phyloP scores from a whole-genome alignment of 768 basidiomycete species.

The Leccinum boreale region DNA sequence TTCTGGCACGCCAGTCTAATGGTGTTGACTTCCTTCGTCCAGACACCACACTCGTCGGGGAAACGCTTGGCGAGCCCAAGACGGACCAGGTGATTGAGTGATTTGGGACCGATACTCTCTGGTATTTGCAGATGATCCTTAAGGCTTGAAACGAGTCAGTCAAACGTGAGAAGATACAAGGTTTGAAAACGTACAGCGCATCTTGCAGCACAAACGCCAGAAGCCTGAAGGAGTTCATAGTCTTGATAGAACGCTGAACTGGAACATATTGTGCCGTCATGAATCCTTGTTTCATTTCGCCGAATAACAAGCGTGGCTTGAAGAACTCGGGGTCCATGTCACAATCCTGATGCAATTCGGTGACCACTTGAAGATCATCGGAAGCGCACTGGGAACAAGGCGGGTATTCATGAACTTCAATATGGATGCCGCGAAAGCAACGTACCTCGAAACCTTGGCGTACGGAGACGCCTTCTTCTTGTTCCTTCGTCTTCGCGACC shows the following conservation, averaged over 20 bases:
- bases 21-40: constrained; percentile 17
- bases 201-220: constrained; percentile 20
- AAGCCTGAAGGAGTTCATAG: constrained; percentile 3
- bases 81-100: constrained; percentile 28
- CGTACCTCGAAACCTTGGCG: constrained; percentile 47
- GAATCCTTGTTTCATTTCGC: constrained; percentile 44
- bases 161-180: neutral
- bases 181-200: constrained; percentile 18
- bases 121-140: constrained; percentile 27
- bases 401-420: neutral
- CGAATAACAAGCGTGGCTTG: constrained; percentile 34
- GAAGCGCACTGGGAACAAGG: constrained; percentile 6
- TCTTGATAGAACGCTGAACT: constrained; percentile 9
- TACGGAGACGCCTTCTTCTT: constrained; percentile 47
- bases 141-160: constrained; percentile 15
- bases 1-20: neutral
- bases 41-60: constrained; percentile 21
- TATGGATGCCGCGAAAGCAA: neutral
- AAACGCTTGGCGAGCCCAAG: constrained; percentile 33
- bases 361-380: constrained; percentile 15
- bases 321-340: constrained; percentile 19
- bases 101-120: constrained; percentile 20
- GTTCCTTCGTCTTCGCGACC: constrained; percentile 54
- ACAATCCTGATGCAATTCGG: constrained; percentile 20
- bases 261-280: constrained; percentile 31